Base-by-base conservation (phyloP, 176 grass and related monocot genomes). In the Paspalum notatum region DNA sequence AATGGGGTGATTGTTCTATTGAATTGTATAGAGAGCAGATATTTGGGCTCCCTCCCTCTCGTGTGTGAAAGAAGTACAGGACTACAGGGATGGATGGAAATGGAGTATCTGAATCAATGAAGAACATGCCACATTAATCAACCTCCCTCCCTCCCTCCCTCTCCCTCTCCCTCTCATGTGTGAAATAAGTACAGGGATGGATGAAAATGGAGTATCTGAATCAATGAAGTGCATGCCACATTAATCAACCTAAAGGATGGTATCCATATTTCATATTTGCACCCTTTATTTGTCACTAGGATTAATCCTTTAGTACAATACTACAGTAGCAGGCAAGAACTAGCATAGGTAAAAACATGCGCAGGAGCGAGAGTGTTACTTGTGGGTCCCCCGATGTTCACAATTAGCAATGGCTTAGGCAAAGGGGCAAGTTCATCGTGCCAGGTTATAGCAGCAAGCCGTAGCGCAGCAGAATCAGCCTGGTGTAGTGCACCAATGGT, bases 361-460 rank as follows among this genome's bases (percentile, higher is more conserved):
- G 27, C 47, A 66, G 21, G 76, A 61, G 38, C 57, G 46, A 54
- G 52, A 74, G 53, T 62, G 60, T 66, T 90, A 98, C 95, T 83
- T 67, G 90, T 93, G 49, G 92, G 88, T 62, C 92, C 95, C 65
- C 92, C 92, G 64, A 98, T 87, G 63, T 93, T 98, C 46, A 94
- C 82, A 78, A 98, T 58, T 18, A 98, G 88, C 66, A 98, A 86
- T 45, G 95, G 95, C 66, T 98, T 98, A 67, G 90, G 85, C 57
- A 91, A 80, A 73, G 95, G 95, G 20, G 83, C 90, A 38, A 98
- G 90, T 80, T 94, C 95, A 87, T 91, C 95, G 67, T 98, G 90
- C 95, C 95, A 94, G 11, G 87, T 78, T 75, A 76, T 87, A 82
- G 92, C 95, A 82, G 92, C 92, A 81, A 94, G 72, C 38, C 92